A percentile compares a stretch with the other conserved stretches of the same genome.
Conservation (phyloP, 148 eudicot species). For the Polygonum maritimum region DNA sequence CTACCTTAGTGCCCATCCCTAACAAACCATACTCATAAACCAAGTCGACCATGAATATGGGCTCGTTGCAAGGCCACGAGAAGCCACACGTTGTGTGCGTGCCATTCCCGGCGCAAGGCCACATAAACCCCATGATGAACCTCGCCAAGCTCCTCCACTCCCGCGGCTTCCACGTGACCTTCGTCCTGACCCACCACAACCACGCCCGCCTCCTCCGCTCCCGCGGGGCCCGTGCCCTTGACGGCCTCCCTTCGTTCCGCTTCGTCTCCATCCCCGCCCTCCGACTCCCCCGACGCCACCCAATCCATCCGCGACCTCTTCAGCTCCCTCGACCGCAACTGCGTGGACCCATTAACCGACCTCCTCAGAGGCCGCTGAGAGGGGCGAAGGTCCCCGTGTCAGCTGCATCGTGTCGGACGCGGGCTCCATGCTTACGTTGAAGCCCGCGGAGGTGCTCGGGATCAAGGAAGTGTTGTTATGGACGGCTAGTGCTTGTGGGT, state of each 20-base stretch:
- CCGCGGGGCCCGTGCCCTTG: constrained; percentile 17
- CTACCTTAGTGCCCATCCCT: no score
- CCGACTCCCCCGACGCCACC: constrained; percentile 13
- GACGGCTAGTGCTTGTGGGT: constrained; percentile 16
- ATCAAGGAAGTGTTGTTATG: constrained; percentile 6
- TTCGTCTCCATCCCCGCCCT: constrained; percentile 23
- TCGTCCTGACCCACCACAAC: constrained; percentile 14
- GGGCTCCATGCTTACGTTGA: constrained; percentile 12
- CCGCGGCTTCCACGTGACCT: constrained; percentile 17
- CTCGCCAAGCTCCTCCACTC: constrained; percentile 23
- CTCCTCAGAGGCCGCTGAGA: constrained; percentile 10
- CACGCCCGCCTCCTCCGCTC: constrained; percentile 19
- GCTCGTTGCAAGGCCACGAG: constrained; percentile 16
- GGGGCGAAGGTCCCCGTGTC: constrained; percentile 5
- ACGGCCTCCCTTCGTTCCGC: constrained; percentile 17
- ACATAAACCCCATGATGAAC: constrained; percentile 20
- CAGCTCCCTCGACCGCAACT: constrained; percentile 4
- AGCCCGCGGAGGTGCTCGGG: constrained; percentile 13
- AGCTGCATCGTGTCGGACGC: constrained; percentile 2
- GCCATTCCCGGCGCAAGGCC: constrained; percentile 25
- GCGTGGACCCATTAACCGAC: constrained; percentile 21
- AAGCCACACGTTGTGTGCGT: constrained; percentile 17
- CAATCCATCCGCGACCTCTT: constrained; percentile 18
- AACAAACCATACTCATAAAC: no score
- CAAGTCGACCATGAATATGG: background rate